Conservation (phyloP, 768 basidiomycete species). For the Chiua virens region DNA sequence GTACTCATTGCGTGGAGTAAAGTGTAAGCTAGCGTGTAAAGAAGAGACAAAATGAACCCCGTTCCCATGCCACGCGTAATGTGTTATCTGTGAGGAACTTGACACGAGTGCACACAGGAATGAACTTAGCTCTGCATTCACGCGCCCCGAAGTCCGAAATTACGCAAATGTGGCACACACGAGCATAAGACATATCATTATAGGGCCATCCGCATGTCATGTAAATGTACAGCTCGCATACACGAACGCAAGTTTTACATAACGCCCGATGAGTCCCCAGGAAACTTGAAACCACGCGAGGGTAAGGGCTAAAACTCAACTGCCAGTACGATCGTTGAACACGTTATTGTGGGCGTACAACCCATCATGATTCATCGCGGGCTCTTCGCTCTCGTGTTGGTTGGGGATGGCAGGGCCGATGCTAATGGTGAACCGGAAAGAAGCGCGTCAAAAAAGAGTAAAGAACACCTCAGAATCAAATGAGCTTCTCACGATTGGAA, state of each 20-base stretch:
- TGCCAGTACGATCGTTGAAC: slow-evolving; percentile 9
- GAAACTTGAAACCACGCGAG: not conserved
- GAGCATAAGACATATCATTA: slow-evolving; percentile 13
- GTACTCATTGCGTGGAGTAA: not conserved
- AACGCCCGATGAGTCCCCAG: not conserved
- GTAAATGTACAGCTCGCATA: not conserved
- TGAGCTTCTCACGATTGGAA: slow-evolving; percentile 9
- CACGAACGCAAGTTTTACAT: slow-evolving; percentile 3
- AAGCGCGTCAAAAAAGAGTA: slow-evolving; percentile 1
- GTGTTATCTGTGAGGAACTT: not conserved
- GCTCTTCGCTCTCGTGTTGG: slow-evolving; percentile 12
- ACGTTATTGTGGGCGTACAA: slow-evolving; percentile 7
- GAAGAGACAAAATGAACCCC: slow-evolving; percentile 9
- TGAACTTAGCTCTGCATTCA: not conserved
- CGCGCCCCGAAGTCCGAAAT: slow-evolving; percentile 14
- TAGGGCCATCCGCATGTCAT: not conserved
- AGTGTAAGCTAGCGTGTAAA: slow-evolving; percentile 18
- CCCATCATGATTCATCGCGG: slow-evolving; percentile 3
- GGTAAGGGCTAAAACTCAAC: slow-evolving; percentile 2
- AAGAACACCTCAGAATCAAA: not conserved
- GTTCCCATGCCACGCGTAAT: slow-evolving; percentile 1
- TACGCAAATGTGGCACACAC: slow-evolving; percentile 25
- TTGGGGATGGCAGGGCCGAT: not conserved
- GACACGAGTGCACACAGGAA: slow-evolving; percentile 15
- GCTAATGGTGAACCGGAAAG: not conserved